Percentiles rank a stretch among this genome's conserved stretches.
Conservation (phyloP, 2,329 filamentous ascomycete species). For the Dactylellina leptospora region DNA sequence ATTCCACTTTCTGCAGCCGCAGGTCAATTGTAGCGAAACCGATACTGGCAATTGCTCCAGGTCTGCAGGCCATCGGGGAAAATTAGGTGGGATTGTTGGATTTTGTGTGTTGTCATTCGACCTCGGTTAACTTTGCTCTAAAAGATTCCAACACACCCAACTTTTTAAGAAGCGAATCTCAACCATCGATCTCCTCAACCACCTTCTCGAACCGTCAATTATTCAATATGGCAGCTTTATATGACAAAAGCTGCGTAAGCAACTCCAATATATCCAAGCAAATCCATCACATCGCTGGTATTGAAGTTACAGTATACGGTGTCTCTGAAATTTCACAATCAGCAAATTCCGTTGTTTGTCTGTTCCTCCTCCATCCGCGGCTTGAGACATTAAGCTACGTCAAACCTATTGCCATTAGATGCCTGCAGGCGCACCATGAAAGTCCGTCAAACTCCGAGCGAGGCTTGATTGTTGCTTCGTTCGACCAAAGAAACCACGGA, state of each 20-base stretch:
- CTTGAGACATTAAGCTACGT: constrained; percentile 76
- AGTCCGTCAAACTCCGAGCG: constrained; percentile 59
- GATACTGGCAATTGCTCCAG: too few species aligned
- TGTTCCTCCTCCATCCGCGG: constrained; percentile 92
- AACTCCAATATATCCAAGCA: constrained; percentile 30
- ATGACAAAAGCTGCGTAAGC: constrained; percentile 25
- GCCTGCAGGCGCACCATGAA: constrained; percentile 73
- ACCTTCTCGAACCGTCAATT: too few species aligned
- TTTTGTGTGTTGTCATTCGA: constrained; percentile 6
- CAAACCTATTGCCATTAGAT: constrained; percentile 74
- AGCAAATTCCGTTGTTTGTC: constrained; percentile 70
- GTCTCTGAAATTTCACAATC: constrained; percentile 73
- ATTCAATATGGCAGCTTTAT: constrained; percentile 25
- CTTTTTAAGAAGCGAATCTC: neutral
- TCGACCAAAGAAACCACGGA: constrained; percentile 95
- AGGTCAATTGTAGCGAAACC: too few species aligned
- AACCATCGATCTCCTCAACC: too few species aligned
- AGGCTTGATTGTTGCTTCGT: constrained; percentile 80
- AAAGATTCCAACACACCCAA: too few species aligned
- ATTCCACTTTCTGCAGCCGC: too few species aligned
- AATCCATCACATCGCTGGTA: constrained; percentile 72
- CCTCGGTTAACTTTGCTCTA: constrained; percentile 27
- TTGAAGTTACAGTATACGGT: constrained; percentile 82
- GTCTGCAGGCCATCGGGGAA: too few species aligned
- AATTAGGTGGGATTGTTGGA: constrained; percentile 2